Base-by-base conservation (phyloP, 768 basidiomycete species). In the Aureoboletus auriporus region DNA sequence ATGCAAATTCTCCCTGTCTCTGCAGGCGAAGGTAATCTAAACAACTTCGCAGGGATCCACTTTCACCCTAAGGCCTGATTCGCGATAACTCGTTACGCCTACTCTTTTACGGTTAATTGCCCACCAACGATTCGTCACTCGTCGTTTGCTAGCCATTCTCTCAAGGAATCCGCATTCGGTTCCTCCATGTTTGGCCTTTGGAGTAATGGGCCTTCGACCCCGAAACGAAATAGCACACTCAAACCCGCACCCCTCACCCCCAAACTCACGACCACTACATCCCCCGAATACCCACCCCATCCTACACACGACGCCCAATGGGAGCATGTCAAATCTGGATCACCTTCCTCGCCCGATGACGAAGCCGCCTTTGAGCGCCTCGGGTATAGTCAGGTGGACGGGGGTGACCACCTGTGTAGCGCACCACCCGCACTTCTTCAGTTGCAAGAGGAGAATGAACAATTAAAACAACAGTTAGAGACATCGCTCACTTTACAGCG, bases 231-330 rank as follows among this genome's bases (percentile, higher is more conserved):
- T 8, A 49, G 40, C 50, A 53, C 55, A 5, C 49, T 41, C 28
- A 64, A 59, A 34, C 50, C 51, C 14, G 8, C 42, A n/a, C 59
- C 62, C 2, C 54, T 64, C 31, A 33, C 62, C 2, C 62, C 59
- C 3, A 53, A 62, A 37, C 59, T 59, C 27, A 59, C 62, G 2
- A 59, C 59, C 0, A 7, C 40, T 9, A 47, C 42, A 3, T 38
- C 57, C 29, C 34, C 46, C 11, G 53, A 58, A 31, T 54, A 50
- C 30, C 53, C 49, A 7, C 43, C 50, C 14, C 49, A 2, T 8
- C 46, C 8, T 0, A 1, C 41, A 12, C 50, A 50, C n/a, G 62
- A 62, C 6, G 6, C 50, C 2, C 61, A 53, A 29, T 64, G 61
- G 61, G 62, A 62, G 20, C 51, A 62, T 31, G 37, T 64, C 42